phyloP scores from a whole-genome alignment of 495 filamentous ascomycete genomes.

The Schizothecium vesticola region DNA sequence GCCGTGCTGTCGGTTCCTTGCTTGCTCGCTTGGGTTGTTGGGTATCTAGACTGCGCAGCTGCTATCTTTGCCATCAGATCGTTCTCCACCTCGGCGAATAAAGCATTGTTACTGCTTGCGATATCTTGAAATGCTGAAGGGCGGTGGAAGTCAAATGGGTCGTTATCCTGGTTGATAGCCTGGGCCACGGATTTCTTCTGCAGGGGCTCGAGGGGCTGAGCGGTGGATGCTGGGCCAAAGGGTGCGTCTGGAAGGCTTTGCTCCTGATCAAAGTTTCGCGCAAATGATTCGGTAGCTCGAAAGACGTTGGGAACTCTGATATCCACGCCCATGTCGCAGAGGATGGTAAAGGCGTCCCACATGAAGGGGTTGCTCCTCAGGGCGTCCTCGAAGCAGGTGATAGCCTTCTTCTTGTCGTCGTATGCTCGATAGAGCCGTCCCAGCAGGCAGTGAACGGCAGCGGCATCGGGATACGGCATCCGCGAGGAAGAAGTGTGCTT shows the following conservation, averaged over 20 bases:
- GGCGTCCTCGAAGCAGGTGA: constrained; percentile 78
- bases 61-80: constrained; percentile 40
- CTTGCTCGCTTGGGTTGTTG: constrained; percentile 15
- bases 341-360: constrained; percentile 92
- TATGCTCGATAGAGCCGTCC: constrained; percentile 83
- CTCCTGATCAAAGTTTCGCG: constrained; percentile 37
- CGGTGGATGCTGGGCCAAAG: constrained; percentile 23
- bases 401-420: constrained; percentile 72
- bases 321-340: constrained; percentile 63
- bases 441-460: constrained; percentile 71
- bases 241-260: constrained; percentile 20
- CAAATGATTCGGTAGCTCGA: constrained; percentile 53
- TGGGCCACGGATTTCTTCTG: constrained; percentile 34
- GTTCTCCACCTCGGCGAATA: constrained; percentile 34
- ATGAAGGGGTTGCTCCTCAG: constrained; percentile 91
- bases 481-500: constrained; percentile 65
- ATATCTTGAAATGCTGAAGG: constrained; percentile 33
- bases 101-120: constrained; percentile 24
- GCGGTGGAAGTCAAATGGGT: constrained; percentile 41
- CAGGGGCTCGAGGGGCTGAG: constrained; percentile 26
- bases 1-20: constrained; percentile 32
- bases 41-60: constrained; percentile 32
- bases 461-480: constrained; percentile 72
- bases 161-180: constrained; percentile 32
- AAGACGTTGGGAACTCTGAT: constrained; percentile 81